Base-by-base conservation (phyloP, 495 filamentous ascomycete genomes). In the Clohesyomyces aquaticus region DNA sequence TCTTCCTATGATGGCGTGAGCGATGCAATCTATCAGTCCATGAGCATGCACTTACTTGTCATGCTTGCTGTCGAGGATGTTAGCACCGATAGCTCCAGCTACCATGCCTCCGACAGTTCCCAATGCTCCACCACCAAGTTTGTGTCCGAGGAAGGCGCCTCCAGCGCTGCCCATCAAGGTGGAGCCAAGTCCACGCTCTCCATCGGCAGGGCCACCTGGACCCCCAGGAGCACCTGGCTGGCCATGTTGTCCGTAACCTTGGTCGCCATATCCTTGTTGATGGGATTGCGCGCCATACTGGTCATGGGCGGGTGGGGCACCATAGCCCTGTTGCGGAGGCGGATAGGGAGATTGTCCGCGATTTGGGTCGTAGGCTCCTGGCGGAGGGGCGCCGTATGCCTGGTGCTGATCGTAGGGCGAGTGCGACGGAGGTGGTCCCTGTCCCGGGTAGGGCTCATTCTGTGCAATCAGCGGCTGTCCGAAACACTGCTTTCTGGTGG, bases 1-100 rank as follows among this genome's bases (percentile, higher is more conserved):
- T 72, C 22, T 68, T 63, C 43, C 59, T 65, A 48, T n/a, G n/a
- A 29, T 14, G 12, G 38, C n/a, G 35, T 66, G 18, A 53, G 49
- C 38, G 22, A 9, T 11, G 3, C n/a, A 47, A n/a, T n/a, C n/a
- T n/a, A n/a, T n/a, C n/a, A n/a, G n/a, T n/a, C n/a, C n/a, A n/a
- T n/a, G n/a, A n/a, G n/a, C n/a, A n/a, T 14, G 0, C 12, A 53
- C 68, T 26, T 80, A 61, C 67, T 80, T 78, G 25, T 80, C 70
- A 69, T 82, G 77, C 14, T 68, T 61, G 18, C 67, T 57, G 27
- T 73, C 73, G 19, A 84, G 63, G 4, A 79, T 72, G 43, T 85
- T 86, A 18, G 84, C 84, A 0, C 80, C 83, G 1, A 85, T 73
- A 0, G 83, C 84, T 0, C 85, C 85, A 1, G 79, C 82, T 0